Base-by-base conservation (phyloP, 1,139 yeast species). In the Blastobotrys malaysiensis region DNA sequence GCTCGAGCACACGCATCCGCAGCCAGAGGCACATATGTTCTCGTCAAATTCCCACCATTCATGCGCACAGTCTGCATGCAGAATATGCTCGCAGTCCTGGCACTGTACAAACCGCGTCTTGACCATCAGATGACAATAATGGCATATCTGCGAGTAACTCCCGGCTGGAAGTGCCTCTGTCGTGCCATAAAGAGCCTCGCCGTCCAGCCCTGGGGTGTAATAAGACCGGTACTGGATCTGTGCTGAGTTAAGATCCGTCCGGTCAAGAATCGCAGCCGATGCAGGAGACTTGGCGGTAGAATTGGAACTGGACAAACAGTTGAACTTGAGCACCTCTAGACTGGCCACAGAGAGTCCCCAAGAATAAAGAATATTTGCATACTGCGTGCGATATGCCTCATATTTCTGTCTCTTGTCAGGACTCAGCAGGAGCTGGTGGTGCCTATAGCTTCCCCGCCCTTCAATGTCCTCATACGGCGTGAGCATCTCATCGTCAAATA, bases 301-400 rank as follows among this genome's bases (percentile, higher is more conserved):
- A 31, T 31, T 13, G 16, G 39, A 31, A 31, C 39, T 31, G 14
- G 39, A 31, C 14, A 31, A 16, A 31, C 39, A 79, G 62, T 87
- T 88, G 65, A 86, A 84, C 68, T 90, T 90, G 55, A 89, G 69
- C 5, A 91, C 79, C 64, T 91, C 93, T 36, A 88, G 80, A 43
- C 96, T 72, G 61, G 84, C 82, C 18, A 87, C 78, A 0, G 90
- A 88, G 26, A 90, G 74, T 0, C 93, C 95, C 98, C 98, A 91
- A 45, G 79, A 70, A 63, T 80, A 88, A 21, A 91, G 73, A 68
- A 90, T 77, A n/a, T 85, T 81, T 0, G 97, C 93, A 68, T 91
- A 91, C 57, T 83, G 86, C 31, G 79, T 77, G 46, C 97, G 72
- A 67, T 86, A 88, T 13, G 68, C 63, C 52, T 73, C 71, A 56